Percentiles rank a stretch among this genome's conserved stretches.
Conservation (phyloP, 768 basidiomycete genomes). For the Thelephora ganbajun region DNA sequence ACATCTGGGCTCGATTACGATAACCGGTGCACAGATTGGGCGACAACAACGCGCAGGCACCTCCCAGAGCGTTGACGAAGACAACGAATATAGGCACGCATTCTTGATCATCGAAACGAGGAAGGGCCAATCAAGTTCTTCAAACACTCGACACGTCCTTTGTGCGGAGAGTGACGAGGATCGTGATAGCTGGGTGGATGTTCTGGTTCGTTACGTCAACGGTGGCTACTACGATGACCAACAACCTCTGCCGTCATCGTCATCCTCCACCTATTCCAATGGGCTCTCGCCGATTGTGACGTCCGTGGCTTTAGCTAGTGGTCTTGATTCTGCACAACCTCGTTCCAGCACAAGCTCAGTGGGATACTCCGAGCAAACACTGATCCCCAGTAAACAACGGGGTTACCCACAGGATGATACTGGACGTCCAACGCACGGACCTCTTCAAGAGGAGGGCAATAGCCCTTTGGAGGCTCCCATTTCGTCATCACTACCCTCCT, state of each 20-base stretch:
- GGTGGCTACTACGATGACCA: slow-evolving; percentile 70
- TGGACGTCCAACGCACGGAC: slow-evolving; percentile 25
- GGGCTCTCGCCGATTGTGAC: neutral
- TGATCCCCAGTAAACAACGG: slow-evolving; percentile 21
- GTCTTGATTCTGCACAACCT: slow-evolving; percentile 22
- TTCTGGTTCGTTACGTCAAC: slow-evolving; percentile 78
- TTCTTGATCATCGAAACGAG: slow-evolving; percentile 92
- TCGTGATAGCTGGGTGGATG: slow-evolving; percentile 89
- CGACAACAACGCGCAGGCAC: slow-evolving; percentile 67
- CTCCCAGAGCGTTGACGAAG: slow-evolving; percentile 50
- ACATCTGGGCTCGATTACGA: slow-evolving; percentile 79
- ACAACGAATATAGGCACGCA: slow-evolving; percentile 92
- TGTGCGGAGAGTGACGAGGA: slow-evolving; percentile 94
- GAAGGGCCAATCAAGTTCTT: slow-evolving; percentile 46
- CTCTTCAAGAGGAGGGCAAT: slow-evolving; percentile 9
- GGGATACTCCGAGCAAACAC: slow-evolving; percentile 23
- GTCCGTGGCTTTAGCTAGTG: neutral
- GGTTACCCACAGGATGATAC: slow-evolving; percentile 48
- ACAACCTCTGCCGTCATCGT: slow-evolving; percentile 19
- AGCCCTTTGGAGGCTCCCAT: slow-evolving; percentile 32
- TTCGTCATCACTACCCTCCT: slow-evolving; percentile 42
- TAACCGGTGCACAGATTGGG: slow-evolving; percentile 93
- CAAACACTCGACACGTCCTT: slow-evolving; percentile 75
- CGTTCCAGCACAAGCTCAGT: slow-evolving; percentile 44
- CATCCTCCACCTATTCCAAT: neutral